Conservation (phyloP, 2,329 filamentous ascomycete species). For the Colletotrichum simmondsii region DNA sequence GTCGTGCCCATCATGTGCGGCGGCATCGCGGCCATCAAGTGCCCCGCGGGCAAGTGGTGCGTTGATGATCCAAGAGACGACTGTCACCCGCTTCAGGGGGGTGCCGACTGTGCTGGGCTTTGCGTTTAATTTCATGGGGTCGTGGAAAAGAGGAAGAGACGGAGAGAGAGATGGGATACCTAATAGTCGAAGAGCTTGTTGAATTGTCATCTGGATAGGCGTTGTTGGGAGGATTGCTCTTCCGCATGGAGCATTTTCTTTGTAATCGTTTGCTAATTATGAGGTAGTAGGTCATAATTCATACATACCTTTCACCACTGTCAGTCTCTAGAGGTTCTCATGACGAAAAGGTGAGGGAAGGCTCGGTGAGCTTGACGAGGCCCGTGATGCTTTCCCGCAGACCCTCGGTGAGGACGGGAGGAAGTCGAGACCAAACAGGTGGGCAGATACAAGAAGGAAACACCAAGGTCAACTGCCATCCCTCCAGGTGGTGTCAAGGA, state of each 20-base stretch:
- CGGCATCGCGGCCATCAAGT: conserved; percentile 40
- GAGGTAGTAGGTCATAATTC: neutral
- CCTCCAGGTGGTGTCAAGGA: neutral
- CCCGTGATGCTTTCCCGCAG: neutral
- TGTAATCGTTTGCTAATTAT: neutral
- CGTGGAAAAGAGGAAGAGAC: too few relatives aligned
- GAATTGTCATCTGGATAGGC: neutral
- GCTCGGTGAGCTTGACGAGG: neutral
- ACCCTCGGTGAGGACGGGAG: neutral
- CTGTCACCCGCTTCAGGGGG: conserved; percentile 42
- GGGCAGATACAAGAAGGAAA: neutral
- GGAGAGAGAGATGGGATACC: neutral
- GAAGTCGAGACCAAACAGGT: neutral
- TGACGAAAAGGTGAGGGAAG: neutral
- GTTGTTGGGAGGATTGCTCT: neutral
- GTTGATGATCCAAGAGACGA: conserved; percentile 42
- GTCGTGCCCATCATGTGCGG: conserved; percentile 38
- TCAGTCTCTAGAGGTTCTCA: neutral
- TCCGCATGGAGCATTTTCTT: neutral
- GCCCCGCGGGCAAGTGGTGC: conserved; percentile 40
- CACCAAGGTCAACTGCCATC: neutral
- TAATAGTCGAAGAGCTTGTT: neutral
- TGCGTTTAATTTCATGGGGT: conserved; percentile 39
- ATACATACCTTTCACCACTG: neutral
- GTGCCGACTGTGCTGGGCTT: conserved; percentile 44